Evolutionary conservation across 768 basidiomycete genomes (phyloP).

Genomic region (Serpula lacrymans): DNA sequence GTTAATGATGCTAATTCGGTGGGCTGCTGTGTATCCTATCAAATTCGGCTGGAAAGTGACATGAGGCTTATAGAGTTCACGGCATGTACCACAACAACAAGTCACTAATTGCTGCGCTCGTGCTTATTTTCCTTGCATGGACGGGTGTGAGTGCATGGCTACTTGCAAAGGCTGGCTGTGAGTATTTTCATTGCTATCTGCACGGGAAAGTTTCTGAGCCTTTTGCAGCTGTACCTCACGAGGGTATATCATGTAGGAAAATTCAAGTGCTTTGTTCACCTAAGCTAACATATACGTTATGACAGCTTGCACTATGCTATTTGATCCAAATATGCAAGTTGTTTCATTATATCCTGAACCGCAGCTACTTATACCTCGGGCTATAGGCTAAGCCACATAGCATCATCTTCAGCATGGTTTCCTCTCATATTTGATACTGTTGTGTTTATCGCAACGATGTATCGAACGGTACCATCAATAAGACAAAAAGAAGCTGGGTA

Average conservation of each 20-base stretch:
- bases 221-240: constrained; percentile 13
- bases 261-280: constrained; percentile 8
- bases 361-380: too few relatives aligned
- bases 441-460: constrained; percentile 37
- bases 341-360: too few relatives aligned
- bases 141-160: constrained; percentile 52
- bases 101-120: neutral
- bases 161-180: constrained; percentile 37
- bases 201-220: neutral
- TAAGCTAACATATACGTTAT: neutral
- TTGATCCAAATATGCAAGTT: constrained; percentile 23
- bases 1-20: constrained; percentile 1
- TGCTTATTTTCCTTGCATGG: constrained; percentile 38
- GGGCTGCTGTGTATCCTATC: neutral
- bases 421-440: constrained; percentile 48
- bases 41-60: neutral
- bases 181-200: constrained; percentile 16
- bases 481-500: constrained; percentile 25
- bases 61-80: neutral
- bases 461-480: constrained; percentile 35
- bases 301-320: constrained; percentile 42
- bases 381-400: too few relatives aligned
- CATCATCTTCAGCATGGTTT: constrained; percentile 34
- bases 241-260: constrained; percentile 37
- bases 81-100: neutral